Conservation (phyloP, 768 basidiomycete genomes). For the Termitomyces eurrhizus region DNA sequence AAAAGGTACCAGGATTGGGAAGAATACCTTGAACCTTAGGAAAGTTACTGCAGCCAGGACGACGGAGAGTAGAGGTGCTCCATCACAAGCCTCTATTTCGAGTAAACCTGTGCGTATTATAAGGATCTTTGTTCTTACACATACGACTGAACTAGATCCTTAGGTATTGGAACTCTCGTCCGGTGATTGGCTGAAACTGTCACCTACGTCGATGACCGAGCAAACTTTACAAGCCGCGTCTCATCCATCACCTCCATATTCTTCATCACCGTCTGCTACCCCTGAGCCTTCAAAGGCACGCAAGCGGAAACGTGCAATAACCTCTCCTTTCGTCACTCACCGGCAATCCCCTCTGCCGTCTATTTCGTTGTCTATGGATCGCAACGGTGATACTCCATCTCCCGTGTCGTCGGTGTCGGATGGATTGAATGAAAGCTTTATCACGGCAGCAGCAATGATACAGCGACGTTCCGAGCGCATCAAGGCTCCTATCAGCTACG, state of each 20-base stretch:
- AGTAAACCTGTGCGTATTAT: background rate
- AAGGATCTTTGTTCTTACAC: background rate
- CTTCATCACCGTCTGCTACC: background rate
- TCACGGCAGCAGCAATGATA: background rate
- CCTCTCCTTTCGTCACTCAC: background rate
- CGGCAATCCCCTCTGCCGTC: background rate
- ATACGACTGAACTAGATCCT: background rate
- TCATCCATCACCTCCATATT: background rate
- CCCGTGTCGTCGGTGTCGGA: background rate
- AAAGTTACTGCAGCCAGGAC: background rate
- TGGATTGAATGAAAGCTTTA: background rate
- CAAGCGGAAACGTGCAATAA: conserved; percentile 1
- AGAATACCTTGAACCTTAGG: background rate
- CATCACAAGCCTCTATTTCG: background rate
- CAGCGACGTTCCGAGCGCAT: conserved; percentile 4
- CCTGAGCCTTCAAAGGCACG: background rate
- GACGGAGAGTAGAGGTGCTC: background rate
- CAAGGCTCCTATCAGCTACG: conserved; percentile 3
- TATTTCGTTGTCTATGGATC: background rate
- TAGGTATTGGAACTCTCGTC: conserved; percentile 1
- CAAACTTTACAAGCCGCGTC: background rate
- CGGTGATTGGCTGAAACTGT: background rate
- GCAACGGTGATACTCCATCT: background rate
- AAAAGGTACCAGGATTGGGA: background rate
- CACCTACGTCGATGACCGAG: background rate